phyloP scores from a whole-genome alignment of 345 rosid species.

The Eucalyptus sp. region DNA sequence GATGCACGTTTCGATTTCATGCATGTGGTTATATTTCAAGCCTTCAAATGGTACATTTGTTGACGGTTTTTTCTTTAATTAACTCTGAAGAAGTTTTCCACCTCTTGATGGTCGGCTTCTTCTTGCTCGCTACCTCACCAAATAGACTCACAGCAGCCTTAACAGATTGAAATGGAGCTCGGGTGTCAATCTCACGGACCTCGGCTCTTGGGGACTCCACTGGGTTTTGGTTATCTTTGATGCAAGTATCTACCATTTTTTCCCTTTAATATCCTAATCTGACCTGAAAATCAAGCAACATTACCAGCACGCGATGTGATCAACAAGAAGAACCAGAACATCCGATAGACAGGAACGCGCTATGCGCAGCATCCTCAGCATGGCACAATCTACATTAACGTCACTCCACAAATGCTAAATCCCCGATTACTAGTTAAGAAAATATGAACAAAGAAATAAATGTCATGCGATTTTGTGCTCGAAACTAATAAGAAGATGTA shows the following conservation, averaged over 20 bases:
- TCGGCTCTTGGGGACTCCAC: constrained; percentile 45
- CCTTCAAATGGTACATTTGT: neutral
- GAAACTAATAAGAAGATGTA: neutral
- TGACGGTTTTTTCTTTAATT: neutral
- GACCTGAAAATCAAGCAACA: neutral
- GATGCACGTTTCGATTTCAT: neutral
- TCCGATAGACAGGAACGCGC: neutral
- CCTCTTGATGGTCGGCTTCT: constrained; percentile 2
- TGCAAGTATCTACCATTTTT: constrained; percentile 49
- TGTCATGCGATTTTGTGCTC: neutral
- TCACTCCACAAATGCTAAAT: neutral
- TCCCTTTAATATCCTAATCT: neutral
- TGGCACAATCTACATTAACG: neutral
- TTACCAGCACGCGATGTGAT: neutral
- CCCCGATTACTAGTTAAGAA: neutral
- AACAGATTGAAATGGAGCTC: constrained; percentile 87
- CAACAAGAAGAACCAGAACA: neutral
- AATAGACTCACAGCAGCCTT: constrained; percentile 90
- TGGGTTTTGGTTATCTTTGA: neutral
- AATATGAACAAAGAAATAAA: neutral
- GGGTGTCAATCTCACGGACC: constrained; percentile 92
- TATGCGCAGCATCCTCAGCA: neutral
- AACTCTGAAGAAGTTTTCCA: constrained; percentile 23
- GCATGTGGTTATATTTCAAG: neutral
- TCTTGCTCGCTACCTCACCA: constrained; percentile 54